Percentiles rank a stretch among this genome's conserved stretches.
Conservation (phyloP, 208 protist species). For the Wallacemonas sp. region DNA sequence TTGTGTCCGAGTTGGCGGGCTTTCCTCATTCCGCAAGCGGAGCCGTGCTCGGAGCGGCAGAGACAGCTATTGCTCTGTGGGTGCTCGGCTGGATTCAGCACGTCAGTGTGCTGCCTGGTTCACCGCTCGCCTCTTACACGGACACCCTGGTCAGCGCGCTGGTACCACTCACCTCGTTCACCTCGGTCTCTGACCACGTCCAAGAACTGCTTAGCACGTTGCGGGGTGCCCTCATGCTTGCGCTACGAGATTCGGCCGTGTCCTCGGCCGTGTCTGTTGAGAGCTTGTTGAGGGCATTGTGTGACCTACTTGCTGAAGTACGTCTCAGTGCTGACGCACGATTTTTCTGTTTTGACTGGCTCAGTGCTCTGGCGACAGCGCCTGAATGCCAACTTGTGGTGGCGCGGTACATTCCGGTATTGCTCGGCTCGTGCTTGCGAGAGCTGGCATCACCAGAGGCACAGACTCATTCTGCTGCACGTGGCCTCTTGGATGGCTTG, state of each 20-base stretch:
- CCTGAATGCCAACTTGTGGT: not conserved
- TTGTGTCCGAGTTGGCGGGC: conserved; percentile 34
- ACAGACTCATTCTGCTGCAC: no score
- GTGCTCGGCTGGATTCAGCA: conserved; percentile 58
- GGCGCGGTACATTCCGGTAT: not conserved
- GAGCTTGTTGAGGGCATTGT: not conserved
- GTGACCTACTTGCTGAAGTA: not conserved
- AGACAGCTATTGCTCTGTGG: conserved; percentile 35
- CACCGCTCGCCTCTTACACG: conserved; percentile 34
- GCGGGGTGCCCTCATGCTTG: not conserved
- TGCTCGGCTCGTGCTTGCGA: not conserved
- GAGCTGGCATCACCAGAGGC: no score
- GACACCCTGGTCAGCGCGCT: not conserved
- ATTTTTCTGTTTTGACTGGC: conserved; percentile 1
- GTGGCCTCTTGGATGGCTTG: no score
- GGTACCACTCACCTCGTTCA: not conserved
- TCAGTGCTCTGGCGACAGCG: not conserved
- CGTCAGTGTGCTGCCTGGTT: conserved; percentile 51
- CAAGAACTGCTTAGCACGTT: not conserved
- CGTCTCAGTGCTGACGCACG: not conserved
- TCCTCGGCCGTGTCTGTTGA: not conserved
- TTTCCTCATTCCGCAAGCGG: not conserved
- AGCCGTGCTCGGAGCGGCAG: not conserved
- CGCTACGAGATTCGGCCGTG: not conserved
- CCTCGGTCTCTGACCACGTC: not conserved